Percentiles rank a stretch among this genome's conserved stretches.
Evolutionary conservation across 2,329 filamentous ascomycete species (phyloP).

Genomic region (Penicillium thymicola): DNA sequence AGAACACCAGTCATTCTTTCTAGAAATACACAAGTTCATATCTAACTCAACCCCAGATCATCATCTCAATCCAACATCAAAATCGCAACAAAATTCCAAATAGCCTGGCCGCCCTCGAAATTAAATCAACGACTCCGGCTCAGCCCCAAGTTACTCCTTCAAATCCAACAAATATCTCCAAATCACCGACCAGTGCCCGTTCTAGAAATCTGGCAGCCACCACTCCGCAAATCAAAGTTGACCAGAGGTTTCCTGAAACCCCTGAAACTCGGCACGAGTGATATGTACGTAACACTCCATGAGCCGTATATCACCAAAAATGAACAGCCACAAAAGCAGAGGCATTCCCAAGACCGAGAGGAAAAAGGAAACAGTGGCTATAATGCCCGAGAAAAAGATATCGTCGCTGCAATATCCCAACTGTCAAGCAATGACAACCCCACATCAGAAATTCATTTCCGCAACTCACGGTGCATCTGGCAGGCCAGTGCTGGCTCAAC

Average conservation of each 20-base stretch:
- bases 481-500: slow-evolving; percentile 7
- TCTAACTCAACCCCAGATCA: slow-evolving; percentile 5
- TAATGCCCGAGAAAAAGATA: slow-evolving; percentile 8
- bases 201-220: slow-evolving; percentile 31
- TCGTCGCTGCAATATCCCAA: slow-evolving; percentile 19
- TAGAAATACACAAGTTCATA: neutral
- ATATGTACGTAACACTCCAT: slow-evolving; percentile 29
- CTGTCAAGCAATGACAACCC: neutral
- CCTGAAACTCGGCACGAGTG: slow-evolving; percentile 23
- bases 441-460: slow-evolving; percentile 15
- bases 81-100: slow-evolving; percentile 26
- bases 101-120: slow-evolving; percentile 32
- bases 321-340: neutral
- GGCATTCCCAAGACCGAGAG: neutral
- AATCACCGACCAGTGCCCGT: slow-evolving; percentile 29
- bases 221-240: slow-evolving; percentile 24
- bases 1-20: too few relatives aligned
- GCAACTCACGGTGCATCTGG: slow-evolving; percentile 18
- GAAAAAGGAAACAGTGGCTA: neutral
- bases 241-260: slow-evolving; percentile 17
- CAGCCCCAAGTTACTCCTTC: slow-evolving; percentile 29
- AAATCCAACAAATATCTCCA: slow-evolving; percentile 31
- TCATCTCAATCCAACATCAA: slow-evolving; percentile 12
- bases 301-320: slow-evolving; percentile 20
- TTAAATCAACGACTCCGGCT: slow-evolving; percentile 25